Evolutionary conservation across 352 stramenopile genomes (phyloP), one percentile per base, ranked within the genome.

Genomic region (Plasmopara halstedii): DNA sequence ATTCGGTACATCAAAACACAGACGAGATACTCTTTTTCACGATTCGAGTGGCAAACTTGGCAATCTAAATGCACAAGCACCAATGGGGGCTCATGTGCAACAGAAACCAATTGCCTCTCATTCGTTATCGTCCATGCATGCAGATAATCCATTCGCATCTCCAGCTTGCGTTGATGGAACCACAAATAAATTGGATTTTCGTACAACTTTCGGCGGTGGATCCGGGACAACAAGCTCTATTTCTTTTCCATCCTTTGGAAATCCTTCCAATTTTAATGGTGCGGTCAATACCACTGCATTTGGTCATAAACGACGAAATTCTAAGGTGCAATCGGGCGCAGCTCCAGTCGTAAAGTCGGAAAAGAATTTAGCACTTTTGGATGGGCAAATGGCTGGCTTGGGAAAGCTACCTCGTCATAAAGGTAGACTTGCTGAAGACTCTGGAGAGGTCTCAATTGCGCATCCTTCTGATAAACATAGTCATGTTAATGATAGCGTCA

Each of bases 51-150:
- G 52, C 53, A 35, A 33, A 27, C 44, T 42, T 21, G 52, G 36
- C 13, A 33, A 23, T 37, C 18, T 42, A 18, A 17, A 42, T 42
- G 27, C 25, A 4, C 25, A 51, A 14, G 37, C 46, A 11, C 56
- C 58, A 25, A 42, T 49, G 2, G 44, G 43, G 22, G 39, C 50
- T 15, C 41, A 39, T 41, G 53, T 61, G 31, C 36, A 47, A 15
- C 65, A 67, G 47, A 70, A 70, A 18, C 33, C 50, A n/a, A 49
- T 50, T 10, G 46, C 39, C 32, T 45, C 62, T 9, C 47, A 60
- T 27, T 17, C 35, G 6, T 40, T 45, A 17, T 20, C n/a, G 7
- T 19, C 39, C 31, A 11, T 23, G 2, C 41, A 27, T 50, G 50
- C 40, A 31, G 50, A 56, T 14, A 72, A 67, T 19, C 52, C 58